phyloP scores from a whole-genome alignment of 1,284 basidiomycete genomes.

The Schizophyllum amplum region DNA sequence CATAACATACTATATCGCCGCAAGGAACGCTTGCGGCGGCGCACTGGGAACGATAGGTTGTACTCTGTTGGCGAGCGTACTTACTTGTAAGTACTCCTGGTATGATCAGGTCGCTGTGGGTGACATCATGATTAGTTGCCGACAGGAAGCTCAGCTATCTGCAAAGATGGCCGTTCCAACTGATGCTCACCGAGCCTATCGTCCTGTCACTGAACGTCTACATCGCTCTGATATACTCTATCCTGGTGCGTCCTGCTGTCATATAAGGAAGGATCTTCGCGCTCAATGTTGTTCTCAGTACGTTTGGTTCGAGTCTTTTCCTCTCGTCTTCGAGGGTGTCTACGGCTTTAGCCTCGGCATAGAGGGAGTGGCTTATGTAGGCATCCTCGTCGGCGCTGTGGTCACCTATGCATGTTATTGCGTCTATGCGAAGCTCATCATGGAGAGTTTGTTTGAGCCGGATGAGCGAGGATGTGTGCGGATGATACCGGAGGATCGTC shows the following conservation, averaged over 20 bases:
- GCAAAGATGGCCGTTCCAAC: conserved; percentile 25
- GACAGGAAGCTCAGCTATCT: conserved; percentile 7
- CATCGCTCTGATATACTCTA: conserved; percentile 29
- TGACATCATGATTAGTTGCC: conserved; percentile 20
- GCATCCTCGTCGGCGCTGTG: conserved; percentile 29
- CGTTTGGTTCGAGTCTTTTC: conserved; percentile 22
- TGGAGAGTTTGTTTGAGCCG: conserved; percentile 13
- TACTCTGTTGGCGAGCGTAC: conserved; percentile 19
- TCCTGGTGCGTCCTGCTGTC: too few relatives aligned
- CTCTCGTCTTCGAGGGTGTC: conserved; percentile 24
- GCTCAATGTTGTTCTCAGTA: background rate
- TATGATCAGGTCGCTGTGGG: conserved; percentile 2
- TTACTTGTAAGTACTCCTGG: conserved; percentile 10
- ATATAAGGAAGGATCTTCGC: too few relatives aligned
- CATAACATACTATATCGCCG: conserved; percentile 33
- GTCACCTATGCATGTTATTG: conserved; percentile 16
- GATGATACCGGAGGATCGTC: conserved; percentile 14
- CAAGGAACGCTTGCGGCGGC: conserved; percentile 18
- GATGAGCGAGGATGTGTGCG: conserved; percentile 6
- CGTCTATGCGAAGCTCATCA: conserved; percentile 16
- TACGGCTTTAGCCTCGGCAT: conserved; percentile 29
- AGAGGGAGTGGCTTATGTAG: conserved; percentile 39
- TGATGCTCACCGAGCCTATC: conserved; percentile 33
- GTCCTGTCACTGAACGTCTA: conserved; percentile 33
- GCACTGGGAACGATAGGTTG: conserved; percentile 21